Conservation (phyloP, 176 grass and related monocot species). For the Puya raimondii region DNA sequence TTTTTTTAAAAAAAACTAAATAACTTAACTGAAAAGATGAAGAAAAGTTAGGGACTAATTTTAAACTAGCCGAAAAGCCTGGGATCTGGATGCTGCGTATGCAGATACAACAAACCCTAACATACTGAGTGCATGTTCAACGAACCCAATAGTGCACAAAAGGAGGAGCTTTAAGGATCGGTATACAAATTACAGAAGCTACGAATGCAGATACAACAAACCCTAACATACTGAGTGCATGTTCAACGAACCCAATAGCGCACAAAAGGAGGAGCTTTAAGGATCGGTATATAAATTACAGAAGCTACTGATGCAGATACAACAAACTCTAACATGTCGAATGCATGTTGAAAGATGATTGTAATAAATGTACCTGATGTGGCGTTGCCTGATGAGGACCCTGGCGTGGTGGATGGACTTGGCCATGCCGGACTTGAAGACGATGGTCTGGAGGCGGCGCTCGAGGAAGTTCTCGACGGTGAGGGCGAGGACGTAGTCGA, state of each 20-base stretch:
- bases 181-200: not conserved
- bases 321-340: not conserved
- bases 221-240: not conserved
- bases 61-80: too few species aligned
- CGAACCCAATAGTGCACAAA: not conserved
- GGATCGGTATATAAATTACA: not conserved
- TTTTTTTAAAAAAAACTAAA: too few species aligned
- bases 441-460: conserved; percentile 51
- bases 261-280: not conserved
- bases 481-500: conserved; percentile 57
- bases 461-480: conserved; percentile 71
- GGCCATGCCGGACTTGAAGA: conserved; percentile 60
- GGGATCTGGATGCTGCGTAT: too few species aligned
- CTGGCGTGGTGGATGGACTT: conserved; percentile 62
- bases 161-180: not conserved
- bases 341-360: not conserved
- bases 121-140: not conserved
- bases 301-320: not conserved
- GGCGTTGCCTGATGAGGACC: conserved; percentile 59
- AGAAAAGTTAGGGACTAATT: too few species aligned
- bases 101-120: too few species aligned
- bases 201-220: too few species aligned
- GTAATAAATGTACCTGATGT: conserved; percentile 35
- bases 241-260: not conserved
- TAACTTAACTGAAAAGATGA: too few species aligned